phyloP scores from a whole-genome alignment of 2,329 filamentous ascomycete species.

The Madurella mycetomatis region DNA sequence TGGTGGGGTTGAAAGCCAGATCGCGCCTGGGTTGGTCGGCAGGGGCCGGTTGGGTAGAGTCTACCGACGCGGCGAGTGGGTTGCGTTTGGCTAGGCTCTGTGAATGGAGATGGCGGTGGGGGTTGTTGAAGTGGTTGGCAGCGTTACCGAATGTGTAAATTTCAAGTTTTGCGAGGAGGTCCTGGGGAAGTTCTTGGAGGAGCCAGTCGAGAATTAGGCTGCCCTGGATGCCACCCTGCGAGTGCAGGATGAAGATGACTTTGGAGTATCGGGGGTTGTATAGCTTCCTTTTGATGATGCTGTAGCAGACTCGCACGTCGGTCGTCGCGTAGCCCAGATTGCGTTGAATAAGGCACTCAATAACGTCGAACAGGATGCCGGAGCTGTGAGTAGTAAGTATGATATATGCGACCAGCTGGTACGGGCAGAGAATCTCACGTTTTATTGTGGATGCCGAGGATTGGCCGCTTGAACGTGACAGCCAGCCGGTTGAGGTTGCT shows the following conservation, averaged over 20 bases:
- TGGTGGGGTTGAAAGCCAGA: not conserved
- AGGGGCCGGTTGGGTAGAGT: constrained; percentile 31
- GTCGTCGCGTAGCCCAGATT: constrained; percentile 67
- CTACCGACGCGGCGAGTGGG: constrained; percentile 32
- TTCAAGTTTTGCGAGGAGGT: constrained; percentile 64
- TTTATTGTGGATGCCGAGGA: constrained; percentile 71
- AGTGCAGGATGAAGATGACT: constrained; percentile 70
- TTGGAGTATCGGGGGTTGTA: constrained; percentile 60
- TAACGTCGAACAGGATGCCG: constrained; percentile 69
- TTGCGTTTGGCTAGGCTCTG: constrained; percentile 38
- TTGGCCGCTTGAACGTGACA: constrained; percentile 64
- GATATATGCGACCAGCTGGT: not conserved
- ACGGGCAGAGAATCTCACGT: constrained; percentile 41
- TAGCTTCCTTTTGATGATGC: constrained; percentile 58
- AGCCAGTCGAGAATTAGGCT: constrained; percentile 73
- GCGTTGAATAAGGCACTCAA: constrained; percentile 74
- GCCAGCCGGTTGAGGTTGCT: constrained; percentile 67
- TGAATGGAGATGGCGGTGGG: constrained; percentile 48
- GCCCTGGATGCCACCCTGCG: constrained; percentile 72
- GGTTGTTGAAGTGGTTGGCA: constrained; percentile 79
- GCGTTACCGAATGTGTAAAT: constrained; percentile 76
- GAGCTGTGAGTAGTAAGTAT: constrained; percentile 22
- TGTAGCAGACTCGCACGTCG: constrained; percentile 61
- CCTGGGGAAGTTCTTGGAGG: constrained; percentile 63
- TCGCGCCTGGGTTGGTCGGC: not conserved